Evolutionary conservation across 495 filamentous ascomycete species (phyloP).

Genomic region (Neurospora tetrasperma): DNA sequence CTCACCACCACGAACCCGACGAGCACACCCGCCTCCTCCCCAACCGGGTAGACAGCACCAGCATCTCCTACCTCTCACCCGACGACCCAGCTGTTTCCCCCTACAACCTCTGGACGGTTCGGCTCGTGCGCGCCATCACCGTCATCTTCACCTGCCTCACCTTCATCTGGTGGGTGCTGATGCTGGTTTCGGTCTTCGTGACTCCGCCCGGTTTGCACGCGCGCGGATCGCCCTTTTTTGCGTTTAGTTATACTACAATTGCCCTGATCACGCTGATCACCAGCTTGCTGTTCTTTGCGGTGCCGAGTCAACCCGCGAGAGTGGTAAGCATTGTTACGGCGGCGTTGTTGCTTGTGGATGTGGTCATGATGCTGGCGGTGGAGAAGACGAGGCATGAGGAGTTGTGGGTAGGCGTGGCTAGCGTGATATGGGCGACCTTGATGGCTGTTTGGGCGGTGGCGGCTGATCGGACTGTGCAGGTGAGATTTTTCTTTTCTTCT

Average conservation of each 20-base stretch:
- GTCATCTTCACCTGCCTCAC: constrained; percentile 60
- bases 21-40: constrained; percentile 70
- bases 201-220: constrained; percentile 76
- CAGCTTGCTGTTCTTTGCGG: constrained; percentile 75
- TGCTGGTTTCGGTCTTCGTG: constrained; percentile 78
- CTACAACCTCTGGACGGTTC: constrained; percentile 88
- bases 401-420: constrained; percentile 79
- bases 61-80: constrained; percentile 64
- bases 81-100: constrained; percentile 95
- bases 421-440: constrained; percentile 59
- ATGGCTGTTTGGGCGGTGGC: constrained; percentile 33
- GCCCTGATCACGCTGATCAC: constrained; percentile 62
- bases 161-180: constrained; percentile 83
- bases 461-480: constrained; percentile 51
- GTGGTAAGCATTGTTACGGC: constrained; percentile 56
- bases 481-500: neutral
- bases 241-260: constrained; percentile 68
- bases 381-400: constrained; percentile 68
- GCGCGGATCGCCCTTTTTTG: constrained; percentile 83
- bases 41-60: constrained; percentile 36
- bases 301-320: constrained; percentile 67
- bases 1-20: constrained; percentile 35
- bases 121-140: constrained; percentile 62
- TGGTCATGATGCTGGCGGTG: constrained; percentile 67
- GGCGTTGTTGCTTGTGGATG: constrained; percentile 65